Percentiles rank a stretch among this genome's conserved stretches.
Conservation (phyloP, 2,329 filamentous ascomycete genomes). For the Arachnomyces sp. region DNA sequence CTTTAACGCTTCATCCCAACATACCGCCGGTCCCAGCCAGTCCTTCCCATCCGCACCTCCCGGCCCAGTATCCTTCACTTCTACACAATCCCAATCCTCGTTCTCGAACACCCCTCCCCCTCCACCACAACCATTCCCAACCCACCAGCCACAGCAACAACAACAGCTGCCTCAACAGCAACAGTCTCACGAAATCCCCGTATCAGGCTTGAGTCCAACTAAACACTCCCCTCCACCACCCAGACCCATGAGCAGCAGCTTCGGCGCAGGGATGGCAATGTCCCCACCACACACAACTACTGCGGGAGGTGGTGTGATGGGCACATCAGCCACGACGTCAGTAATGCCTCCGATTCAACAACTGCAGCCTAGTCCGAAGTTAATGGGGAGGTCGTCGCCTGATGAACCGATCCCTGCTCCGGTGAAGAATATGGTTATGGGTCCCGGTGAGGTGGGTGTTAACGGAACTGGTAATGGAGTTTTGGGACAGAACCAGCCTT, state of each 20-base stretch:
- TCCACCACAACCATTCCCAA: constrained; percentile 4
- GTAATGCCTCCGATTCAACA: constrained; percentile 34
- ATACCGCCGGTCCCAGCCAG: too few species aligned
- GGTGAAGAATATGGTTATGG: constrained; percentile 30
- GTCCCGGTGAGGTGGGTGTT: too few species aligned
- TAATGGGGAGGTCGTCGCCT: constrained; percentile 36
- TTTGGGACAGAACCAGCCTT: too few species aligned
- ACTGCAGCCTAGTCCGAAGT: constrained; percentile 36
- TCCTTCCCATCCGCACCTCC: too few species aligned
- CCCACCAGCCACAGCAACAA: constrained; percentile 1
- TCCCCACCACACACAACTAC: constrained; percentile 23
- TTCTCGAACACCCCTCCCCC: too few species aligned
- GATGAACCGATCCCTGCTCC: constrained; percentile 36
- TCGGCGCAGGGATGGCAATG: constrained; percentile 41
- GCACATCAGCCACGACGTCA: constrained; percentile 19
- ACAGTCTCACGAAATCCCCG: constrained; percentile 28
- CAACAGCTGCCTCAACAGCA: constrained; percentile 22
- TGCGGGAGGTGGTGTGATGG: constrained; percentile 19
- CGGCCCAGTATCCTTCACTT: too few species aligned
- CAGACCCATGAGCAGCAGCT: constrained; percentile 25
- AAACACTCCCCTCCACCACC: constrained; percentile 34
- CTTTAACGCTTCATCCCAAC: too few species aligned
- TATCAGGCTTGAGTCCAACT: constrained; percentile 40
- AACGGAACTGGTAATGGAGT: too few species aligned
- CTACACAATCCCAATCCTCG: too few species aligned